A percentile compares a stretch with the other conserved stretches of the same genome.
Evolutionary conservation across 805 yeast species (phyloP).

Genomic region (Zygosaccharomyces gambellarensis): DNA sequence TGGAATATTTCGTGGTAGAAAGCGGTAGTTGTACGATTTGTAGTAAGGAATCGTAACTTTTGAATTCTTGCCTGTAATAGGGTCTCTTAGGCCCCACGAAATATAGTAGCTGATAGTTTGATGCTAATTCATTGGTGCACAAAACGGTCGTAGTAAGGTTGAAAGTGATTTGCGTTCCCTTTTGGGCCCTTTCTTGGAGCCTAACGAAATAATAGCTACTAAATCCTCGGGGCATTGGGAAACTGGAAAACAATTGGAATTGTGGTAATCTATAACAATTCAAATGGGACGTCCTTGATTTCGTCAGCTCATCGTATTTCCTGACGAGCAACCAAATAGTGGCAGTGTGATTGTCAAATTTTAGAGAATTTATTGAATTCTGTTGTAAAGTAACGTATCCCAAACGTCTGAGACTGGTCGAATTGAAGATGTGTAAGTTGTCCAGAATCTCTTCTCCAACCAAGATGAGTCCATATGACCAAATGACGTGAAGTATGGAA

Average conservation of each 20-base stretch:
- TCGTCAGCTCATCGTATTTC: conserved; percentile 11
- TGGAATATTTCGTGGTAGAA: neutral
- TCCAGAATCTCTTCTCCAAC: conserved; percentile 10
- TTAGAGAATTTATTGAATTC: conserved; percentile 1
- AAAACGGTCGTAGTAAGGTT: neutral
- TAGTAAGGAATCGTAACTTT: neutral
- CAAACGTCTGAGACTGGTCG: conserved; percentile 11
- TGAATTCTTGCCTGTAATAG: neutral
- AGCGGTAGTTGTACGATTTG: neutral
- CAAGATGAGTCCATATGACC: conserved; percentile 12
- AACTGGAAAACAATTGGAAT: conserved; percentile 4
- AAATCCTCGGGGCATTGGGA: conserved; percentile 10
- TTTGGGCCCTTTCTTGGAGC: neutral
- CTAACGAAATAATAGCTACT: conserved; percentile 6
- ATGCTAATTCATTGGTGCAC: neutral
- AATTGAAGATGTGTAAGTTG: conserved; percentile 14
- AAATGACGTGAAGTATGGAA: conserved; percentile 12
- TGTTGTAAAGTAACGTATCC: conserved; percentile 12
- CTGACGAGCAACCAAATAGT: conserved; percentile 10
- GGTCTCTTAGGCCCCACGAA: conserved; percentile 4
- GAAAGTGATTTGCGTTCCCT: neutral
- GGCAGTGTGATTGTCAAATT: conserved; percentile 5
- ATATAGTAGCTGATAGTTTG: neutral
- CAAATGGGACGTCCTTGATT: conserved; percentile 4
- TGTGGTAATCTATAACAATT: conserved; percentile 9